Conservation (phyloP, 2,329 filamentous ascomycete genomes). For the Alternaria tenuissima region DNA sequence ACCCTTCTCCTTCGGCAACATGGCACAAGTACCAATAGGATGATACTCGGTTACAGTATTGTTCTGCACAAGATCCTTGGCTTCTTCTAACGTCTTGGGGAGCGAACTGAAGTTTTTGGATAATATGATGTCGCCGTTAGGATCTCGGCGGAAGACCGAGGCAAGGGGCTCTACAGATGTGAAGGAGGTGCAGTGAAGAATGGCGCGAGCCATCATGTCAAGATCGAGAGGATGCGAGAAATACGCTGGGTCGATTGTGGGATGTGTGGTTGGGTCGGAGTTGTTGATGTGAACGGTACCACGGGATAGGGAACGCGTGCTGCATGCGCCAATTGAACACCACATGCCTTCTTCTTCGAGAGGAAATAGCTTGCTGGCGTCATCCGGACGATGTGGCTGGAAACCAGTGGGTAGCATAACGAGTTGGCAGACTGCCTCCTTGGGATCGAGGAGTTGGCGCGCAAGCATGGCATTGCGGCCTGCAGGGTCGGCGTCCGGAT, state of each 20-base stretch:
- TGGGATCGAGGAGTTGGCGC: slow-evolving; percentile 33
- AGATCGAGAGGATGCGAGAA: slow-evolving; percentile 56
- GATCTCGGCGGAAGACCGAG: neutral
- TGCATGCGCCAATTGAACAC: slow-evolving; percentile 21
- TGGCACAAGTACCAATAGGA: slow-evolving; percentile 46
- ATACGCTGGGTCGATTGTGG: slow-evolving; percentile 53
- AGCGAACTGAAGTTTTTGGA: slow-evolving; percentile 22
- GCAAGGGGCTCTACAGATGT: neutral
- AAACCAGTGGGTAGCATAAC: slow-evolving; percentile 27
- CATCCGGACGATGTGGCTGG: slow-evolving; percentile 13
- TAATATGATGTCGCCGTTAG: slow-evolving; percentile 3
- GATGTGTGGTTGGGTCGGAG: slow-evolving; percentile 42
- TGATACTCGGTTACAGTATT: slow-evolving; percentile 36
- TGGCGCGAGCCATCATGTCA: slow-evolving; percentile 50
- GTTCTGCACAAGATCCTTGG: slow-evolving; percentile 18
- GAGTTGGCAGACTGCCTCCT: slow-evolving; percentile 32
- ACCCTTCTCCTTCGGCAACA: slow-evolving; percentile 39
- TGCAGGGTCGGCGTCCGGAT: slow-evolving; percentile 34
- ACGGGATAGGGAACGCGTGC: slow-evolving; percentile 52
- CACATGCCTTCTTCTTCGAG: slow-evolving; percentile 25
- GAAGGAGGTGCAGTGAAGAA: slow-evolving; percentile 27
- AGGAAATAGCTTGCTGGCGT: slow-evolving; percentile 10
- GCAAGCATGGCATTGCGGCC: slow-evolving; percentile 34
- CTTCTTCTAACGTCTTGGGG: slow-evolving; percentile 23
- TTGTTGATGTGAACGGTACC: slow-evolving; percentile 50